phyloP scores from a whole-genome alignment of 345 rosid species.

The Arabis alpina region DNA sequence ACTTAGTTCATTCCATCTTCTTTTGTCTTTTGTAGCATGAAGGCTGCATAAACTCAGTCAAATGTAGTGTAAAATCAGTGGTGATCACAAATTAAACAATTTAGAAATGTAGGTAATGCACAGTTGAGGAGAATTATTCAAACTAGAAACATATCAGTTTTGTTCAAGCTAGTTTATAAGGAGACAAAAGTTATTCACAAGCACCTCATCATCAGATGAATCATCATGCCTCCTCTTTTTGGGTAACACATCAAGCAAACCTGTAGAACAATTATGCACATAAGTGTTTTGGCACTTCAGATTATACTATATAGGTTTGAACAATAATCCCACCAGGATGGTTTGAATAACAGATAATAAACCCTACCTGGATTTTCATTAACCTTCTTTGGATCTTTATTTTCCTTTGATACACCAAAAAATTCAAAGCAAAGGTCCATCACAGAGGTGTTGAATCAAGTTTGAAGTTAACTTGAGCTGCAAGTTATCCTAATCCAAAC shows the following conservation, averaged over 20 bases:
- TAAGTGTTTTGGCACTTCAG: neutral
- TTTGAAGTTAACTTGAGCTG: too few species aligned
- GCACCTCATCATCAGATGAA: slow-evolving; percentile 61
- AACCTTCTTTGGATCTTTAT: slow-evolving; percentile 34
- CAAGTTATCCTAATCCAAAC: too few species aligned
- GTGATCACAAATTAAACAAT: slow-evolving; percentile 4
- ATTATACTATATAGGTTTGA: neutral
- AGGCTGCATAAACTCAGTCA: slow-evolving; percentile 45
- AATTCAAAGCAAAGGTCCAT: slow-evolving; percentile 27
- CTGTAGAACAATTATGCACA: neutral
- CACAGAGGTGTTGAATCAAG: too few species aligned
- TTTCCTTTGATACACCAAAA: slow-evolving; percentile 45
- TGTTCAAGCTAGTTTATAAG: neutral
- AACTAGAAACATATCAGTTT: neutral
- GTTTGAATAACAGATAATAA: slow-evolving; percentile 20
- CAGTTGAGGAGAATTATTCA: neutral
- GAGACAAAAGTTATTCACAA: slow-evolving; percentile 42
- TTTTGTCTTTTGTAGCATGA: slow-evolving; percentile 60
- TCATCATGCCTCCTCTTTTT: slow-evolving; percentile 65
- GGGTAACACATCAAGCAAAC: slow-evolving; percentile 48
- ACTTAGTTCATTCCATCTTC: slow-evolving; percentile 50
- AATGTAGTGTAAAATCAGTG: slow-evolving; percentile 1
- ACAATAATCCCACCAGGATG: neutral
- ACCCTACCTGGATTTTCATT: slow-evolving; percentile 33
- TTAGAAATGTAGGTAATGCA: neutral